A percentile compares a stretch with the other conserved stretches of the same genome.
Evolutionary conservation across 1,139 yeast species (phyloP).

Genomic region (Suzukiozyma palmioleophila): DNA sequence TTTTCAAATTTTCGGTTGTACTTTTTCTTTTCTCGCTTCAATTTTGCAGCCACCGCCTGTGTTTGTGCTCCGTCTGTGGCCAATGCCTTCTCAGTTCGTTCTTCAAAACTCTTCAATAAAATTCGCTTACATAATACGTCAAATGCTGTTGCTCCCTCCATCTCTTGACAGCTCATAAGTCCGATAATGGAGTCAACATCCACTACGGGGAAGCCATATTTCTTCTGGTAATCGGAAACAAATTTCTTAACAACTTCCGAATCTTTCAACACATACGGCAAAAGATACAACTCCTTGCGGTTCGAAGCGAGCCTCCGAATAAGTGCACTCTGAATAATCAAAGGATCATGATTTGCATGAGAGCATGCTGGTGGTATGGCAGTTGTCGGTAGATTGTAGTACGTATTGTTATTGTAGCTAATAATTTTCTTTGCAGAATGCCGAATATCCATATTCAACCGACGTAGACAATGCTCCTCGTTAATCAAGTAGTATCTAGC

Average conservation of each 20-base stretch:
- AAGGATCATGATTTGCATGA: neutral
- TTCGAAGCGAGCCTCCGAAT: neutral
- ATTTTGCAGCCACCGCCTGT: neutral
- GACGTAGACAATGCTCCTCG: conserved; percentile 1
- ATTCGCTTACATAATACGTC: neutral
- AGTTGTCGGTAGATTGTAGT: neutral
- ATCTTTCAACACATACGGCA: conserved; percentile 1
- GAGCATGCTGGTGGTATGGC: neutral
- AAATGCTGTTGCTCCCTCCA: conserved; percentile 1
- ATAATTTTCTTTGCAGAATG: neutral
- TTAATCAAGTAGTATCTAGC: conserved; percentile 2
- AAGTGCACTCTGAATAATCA: neutral
- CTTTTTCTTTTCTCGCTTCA: neutral
- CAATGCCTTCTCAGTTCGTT: conserved; percentile 1
- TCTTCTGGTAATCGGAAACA: neutral
- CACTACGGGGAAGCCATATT: neutral
- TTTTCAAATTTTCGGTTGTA: conserved; percentile 1
- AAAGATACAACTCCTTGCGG: neutral
- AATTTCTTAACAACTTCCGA: neutral
- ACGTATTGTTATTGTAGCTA: neutral
- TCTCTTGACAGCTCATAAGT: neutral
- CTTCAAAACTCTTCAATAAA: conserved; percentile 1
- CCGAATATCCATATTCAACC: neutral
- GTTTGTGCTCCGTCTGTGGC: neutral
- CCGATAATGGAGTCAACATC: neutral